Evolutionary conservation across 2,329 filamentous ascomycete genomes (phyloP).

Genomic region (Chalaropsis ovoidea): DNA sequence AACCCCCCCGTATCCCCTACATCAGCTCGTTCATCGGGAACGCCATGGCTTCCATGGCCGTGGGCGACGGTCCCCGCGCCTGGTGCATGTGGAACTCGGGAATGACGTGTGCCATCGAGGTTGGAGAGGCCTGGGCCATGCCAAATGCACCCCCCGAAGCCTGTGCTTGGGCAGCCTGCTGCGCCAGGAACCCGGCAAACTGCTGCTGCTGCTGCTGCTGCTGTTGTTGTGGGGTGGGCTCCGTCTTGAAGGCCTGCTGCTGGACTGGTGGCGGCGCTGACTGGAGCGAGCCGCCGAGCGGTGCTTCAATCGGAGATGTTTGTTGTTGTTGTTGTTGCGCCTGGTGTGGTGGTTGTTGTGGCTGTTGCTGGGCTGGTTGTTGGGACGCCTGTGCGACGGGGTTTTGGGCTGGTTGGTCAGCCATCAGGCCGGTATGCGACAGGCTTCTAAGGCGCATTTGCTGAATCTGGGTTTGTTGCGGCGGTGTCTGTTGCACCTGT

Average conservation of each 20-base stretch:
- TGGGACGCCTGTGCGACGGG: not conserved
- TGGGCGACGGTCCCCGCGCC: not conserved
- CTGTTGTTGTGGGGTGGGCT: not conserved
- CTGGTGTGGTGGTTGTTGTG: conserved; percentile 9
- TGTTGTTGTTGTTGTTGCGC: conserved; percentile 13
- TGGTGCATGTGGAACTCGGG: conserved; percentile 14
- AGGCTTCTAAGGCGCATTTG: conserved; percentile 10
- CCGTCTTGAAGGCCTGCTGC: conserved; percentile 15
- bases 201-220: not conserved
- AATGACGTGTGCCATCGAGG: conserved; percentile 16
- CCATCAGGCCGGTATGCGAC: conserved; percentile 12
- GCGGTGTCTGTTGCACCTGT: not conserved
- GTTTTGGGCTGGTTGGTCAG: not conserved
- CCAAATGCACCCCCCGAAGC: not conserved
- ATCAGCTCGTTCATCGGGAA: conserved; percentile 19
- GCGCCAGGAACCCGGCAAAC: conserved; percentile 6
- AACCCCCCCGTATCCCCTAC: not conserved
- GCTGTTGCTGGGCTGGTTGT: not conserved
- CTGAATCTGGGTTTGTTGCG: conserved; percentile 8
- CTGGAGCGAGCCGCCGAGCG: not conserved
- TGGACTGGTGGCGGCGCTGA: not conserved
- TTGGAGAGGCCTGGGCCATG: conserved; percentile 7
- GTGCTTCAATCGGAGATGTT: conserved; percentile 4
- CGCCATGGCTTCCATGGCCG: conserved; percentile 9
- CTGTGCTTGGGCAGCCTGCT: not conserved